phyloP scores from a whole-genome alignment of 352 stramenopile species.

The Pythium aphanidermatum region DNA sequence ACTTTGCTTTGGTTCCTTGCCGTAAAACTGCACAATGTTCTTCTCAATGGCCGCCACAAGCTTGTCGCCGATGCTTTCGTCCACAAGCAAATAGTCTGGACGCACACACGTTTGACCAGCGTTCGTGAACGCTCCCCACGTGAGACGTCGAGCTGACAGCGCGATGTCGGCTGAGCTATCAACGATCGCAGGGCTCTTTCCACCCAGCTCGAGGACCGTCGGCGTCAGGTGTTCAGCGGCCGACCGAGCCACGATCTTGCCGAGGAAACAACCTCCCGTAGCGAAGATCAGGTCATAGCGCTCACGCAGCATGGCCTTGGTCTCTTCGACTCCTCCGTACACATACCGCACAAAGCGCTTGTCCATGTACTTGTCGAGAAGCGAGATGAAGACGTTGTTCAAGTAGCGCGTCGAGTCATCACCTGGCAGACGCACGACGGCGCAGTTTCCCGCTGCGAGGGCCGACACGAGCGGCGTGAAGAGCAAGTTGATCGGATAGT shows the following conservation, averaged over 20 bases:
- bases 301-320: constrained; percentile 73
- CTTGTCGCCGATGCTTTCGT: constrained; percentile 73
- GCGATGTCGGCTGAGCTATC: constrained; percentile 48
- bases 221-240: constrained; percentile 94
- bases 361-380: constrained; percentile 79
- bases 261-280: constrained; percentile 64
- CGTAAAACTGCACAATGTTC: constrained; percentile 42
- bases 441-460: constrained; percentile 90
- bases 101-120: constrained; percentile 92
- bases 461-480: constrained; percentile 74
- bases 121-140: constrained; percentile 87
- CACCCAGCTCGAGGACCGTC: constrained; percentile 93
- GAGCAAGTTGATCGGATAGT: constrained; percentile 85
- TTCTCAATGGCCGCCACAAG: constrained; percentile 35
- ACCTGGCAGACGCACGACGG: constrained; percentile 88
- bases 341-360: constrained; percentile 75
- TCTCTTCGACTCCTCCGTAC: constrained; percentile 73
- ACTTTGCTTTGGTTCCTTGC: constrained; percentile 40
- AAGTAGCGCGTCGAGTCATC: constrained; percentile 72
- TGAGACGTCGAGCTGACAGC: constrained; percentile 74
- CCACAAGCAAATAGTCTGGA: constrained; percentile 90
- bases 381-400: constrained; percentile 42
- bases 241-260: constrained; percentile 89
- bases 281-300: constrained; percentile 84
- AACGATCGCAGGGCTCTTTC: constrained; percentile 89